Conservation (phyloP, 345 rosid genomes). For the Schrenkiella parvula region DNA sequence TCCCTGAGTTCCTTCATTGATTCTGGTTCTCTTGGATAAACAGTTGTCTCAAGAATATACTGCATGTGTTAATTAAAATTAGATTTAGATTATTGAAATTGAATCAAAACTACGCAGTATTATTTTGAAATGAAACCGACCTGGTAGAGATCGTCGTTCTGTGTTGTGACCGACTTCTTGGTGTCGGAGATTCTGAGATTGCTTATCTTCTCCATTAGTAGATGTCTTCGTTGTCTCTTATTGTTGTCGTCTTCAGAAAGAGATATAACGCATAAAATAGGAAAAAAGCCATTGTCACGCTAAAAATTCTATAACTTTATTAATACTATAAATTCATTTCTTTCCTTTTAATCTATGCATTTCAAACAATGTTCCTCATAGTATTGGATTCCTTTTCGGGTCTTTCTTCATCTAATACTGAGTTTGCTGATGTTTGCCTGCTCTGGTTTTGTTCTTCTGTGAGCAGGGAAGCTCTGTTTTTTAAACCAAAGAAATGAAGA, state of each 20-base stretch:
- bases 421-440: no score
- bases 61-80: slow-evolving; percentile 9
- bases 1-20: slow-evolving; percentile 95
- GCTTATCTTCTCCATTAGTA: slow-evolving; percentile 47
- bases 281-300: no score
- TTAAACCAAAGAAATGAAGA: no score
- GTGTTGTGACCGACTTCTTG: slow-evolving; percentile 97
- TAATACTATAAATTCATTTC: no score
- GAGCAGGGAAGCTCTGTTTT: no score
- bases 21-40: slow-evolving; percentile 94
- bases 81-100: background rate
- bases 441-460: no score
- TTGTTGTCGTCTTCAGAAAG: slow-evolving; percentile 28
- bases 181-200: slow-evolving; percentile 55
- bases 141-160: slow-evolving; percentile 93
- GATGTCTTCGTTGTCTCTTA: slow-evolving; percentile 43
- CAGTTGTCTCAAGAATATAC: slow-evolving; percentile 98
- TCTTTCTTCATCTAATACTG: no score
- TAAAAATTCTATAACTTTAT: no score
- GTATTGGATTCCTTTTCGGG: no score
- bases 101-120: background rate
- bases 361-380: no score
- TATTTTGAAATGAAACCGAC: slow-evolving; percentile 21
- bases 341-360: no score
- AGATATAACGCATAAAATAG: no score